Conservation (phyloP, 306 rosid genomes). For the Mucuna pruriens region DNA sequence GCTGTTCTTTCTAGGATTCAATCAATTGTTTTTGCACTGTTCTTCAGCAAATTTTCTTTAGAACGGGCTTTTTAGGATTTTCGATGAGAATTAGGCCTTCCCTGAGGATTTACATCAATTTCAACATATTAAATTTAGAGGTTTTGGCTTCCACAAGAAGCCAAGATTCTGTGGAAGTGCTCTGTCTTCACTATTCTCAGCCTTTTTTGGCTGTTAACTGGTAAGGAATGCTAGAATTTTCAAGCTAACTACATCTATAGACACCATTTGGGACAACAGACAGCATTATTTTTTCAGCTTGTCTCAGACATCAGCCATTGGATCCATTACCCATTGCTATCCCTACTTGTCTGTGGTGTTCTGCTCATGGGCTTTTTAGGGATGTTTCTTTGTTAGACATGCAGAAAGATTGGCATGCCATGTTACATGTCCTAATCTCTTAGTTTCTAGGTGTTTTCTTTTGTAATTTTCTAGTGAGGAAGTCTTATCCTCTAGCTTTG, state of each 20-base stretch:
- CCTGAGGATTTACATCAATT: neutral
- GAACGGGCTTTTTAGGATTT: neutral
- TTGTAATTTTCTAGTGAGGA: neutral
- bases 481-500: neutral
- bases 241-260: neutral
- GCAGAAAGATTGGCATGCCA: neutral
- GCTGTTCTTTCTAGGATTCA: neutral
- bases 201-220: neutral
- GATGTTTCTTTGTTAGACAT: neutral
- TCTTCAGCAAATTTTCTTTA: neutral
- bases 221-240: neutral
- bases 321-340: too few relatives aligned
- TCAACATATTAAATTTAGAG: neutral
- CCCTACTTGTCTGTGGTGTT: neutral
- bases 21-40: neutral
- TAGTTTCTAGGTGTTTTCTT: neutral
- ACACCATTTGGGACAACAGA: neutral
- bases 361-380: neutral
- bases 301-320: too few relatives aligned
- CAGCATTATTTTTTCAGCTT: neutral
- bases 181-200: neutral
- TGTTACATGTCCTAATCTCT: neutral
- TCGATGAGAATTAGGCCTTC: neutral
- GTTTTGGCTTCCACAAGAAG: neutral
- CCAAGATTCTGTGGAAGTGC: neutral